A percentile compares a stretch with the other conserved stretches of the same genome.
Evolutionary conservation across 768 basidiomycete genomes (phyloP).

Genomic region (Termitomyces heimii): DNA sequence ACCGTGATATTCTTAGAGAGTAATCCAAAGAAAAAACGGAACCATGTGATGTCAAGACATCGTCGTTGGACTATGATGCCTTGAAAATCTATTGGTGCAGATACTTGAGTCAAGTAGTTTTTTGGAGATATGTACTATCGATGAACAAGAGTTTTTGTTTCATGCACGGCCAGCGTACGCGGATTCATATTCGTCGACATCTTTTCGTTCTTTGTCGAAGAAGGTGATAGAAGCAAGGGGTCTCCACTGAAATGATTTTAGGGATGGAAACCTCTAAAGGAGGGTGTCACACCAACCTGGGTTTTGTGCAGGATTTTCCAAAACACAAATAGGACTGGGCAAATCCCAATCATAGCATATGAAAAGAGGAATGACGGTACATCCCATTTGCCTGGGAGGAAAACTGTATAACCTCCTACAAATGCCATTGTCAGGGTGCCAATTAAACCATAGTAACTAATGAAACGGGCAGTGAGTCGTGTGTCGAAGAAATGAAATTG

Average conservation of each 20-base stretch:
- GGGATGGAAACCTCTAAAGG: background rate
- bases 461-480: background rate
- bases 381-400: conserved; percentile 44
- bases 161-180: conserved; percentile 7
- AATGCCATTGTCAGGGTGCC: conserved; percentile 43
- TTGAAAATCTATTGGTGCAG: no score
- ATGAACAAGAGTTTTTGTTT: background rate
- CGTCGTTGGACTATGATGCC: background rate
- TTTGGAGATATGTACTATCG: background rate
- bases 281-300: conserved; percentile 21
- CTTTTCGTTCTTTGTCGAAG: conserved; percentile 37
- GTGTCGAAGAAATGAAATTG: background rate
- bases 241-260: conserved; percentile 28
- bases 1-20: background rate
- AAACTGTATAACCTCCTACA: conserved; percentile 44
- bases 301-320: conserved; percentile 41
- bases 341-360: conserved; percentile 38
- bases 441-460: conserved; percentile 38
- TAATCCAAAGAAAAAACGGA: background rate
- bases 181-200: conserved; percentile 39
- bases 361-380: conserved; percentile 44
- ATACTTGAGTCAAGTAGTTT: background rate
- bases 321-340: conserved; percentile 35
- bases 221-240: conserved; percentile 32
- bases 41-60: background rate